phyloP scores from a whole-genome alignment of 176 grass and related monocot species.

The Oryza meridionalis region DNA sequence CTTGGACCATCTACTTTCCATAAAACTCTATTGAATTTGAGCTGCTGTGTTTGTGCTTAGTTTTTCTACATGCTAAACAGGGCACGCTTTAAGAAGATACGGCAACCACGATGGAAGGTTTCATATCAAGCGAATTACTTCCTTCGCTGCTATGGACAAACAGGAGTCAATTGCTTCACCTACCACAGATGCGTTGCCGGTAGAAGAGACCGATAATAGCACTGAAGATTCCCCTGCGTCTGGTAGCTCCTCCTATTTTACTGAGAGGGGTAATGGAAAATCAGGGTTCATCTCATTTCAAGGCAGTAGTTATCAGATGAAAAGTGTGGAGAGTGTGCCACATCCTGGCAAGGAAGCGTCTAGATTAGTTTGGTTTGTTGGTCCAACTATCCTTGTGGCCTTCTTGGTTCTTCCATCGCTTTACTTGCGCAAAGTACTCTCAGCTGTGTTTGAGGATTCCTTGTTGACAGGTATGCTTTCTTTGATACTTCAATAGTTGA shows the following conservation, averaged over 20 bases:
- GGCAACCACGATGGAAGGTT: slow-evolving; percentile 34
- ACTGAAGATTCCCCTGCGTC: slow-evolving; percentile 36
- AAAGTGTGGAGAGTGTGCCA: slow-evolving; percentile 42
- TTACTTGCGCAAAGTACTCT: slow-evolving; percentile 88
- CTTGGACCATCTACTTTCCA: slow-evolving; percentile 19
- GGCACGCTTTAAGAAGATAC: slow-evolving; percentile 27
- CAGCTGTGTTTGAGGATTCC: slow-evolving; percentile 90
- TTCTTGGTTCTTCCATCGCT: slow-evolving; percentile 91
- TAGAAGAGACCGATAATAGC: slow-evolving; percentile 29
- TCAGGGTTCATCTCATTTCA: slow-evolving; percentile 85
- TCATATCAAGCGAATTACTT: slow-evolving; percentile 36
- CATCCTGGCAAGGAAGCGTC: slow-evolving; percentile 63
- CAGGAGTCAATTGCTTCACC: slow-evolving; percentile 39
- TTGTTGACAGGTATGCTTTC: slow-evolving; percentile 77
- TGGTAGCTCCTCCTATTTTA: slow-evolving; percentile 37
- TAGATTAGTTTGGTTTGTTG: slow-evolving; percentile 83
- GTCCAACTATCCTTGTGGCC: slow-evolving; percentile 78
- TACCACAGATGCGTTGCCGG: slow-evolving; percentile 4
- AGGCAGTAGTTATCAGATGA: slow-evolving; percentile 38
- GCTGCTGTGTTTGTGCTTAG: neutral
- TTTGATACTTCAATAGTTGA: slow-evolving; percentile 21
- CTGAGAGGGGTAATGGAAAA: slow-evolving; percentile 61
- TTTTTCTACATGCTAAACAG: slow-evolving; percentile 18
- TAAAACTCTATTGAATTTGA: neutral
- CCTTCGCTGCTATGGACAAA: slow-evolving; percentile 55